Evolutionary conservation across 768 basidiomycete genomes (phyloP).

Genomic region (Sarcodon sp.): DNA sequence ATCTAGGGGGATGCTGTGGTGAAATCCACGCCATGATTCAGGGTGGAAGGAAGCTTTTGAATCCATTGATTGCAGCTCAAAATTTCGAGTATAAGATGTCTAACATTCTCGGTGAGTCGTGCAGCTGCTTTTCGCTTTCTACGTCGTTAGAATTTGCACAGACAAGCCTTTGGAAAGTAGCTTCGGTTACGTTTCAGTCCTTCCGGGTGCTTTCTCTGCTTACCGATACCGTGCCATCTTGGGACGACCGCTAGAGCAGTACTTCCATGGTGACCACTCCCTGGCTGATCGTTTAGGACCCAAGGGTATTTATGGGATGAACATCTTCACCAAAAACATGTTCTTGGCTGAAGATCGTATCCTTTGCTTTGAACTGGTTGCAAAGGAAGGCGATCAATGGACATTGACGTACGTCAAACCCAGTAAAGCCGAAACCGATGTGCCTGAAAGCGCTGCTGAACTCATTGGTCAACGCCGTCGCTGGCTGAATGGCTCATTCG

Average conservation of each 20-base stretch:
- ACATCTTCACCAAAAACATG: slow-evolving; percentile 94
- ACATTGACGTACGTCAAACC: slow-evolving; percentile 89
- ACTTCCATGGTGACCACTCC: slow-evolving; percentile 82
- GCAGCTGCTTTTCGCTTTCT: not conserved
- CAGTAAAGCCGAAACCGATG: slow-evolving; percentile 92
- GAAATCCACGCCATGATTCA: slow-evolving; percentile 97
- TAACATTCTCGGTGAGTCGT: slow-evolving; percentile 67
- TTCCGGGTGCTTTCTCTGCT: slow-evolving; percentile 94
- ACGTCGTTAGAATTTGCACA: slow-evolving; percentile 14
- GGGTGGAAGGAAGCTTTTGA: slow-evolving; percentile 82
- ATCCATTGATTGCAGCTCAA: slow-evolving; percentile 88
- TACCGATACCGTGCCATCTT: slow-evolving; percentile 91
- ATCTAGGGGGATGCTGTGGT: slow-evolving; percentile 83
- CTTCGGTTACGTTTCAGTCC: slow-evolving; percentile 91
- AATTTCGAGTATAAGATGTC: slow-evolving; percentile 99
- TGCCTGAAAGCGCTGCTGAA: slow-evolving; percentile 87
- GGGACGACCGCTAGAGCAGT: slow-evolving; percentile 77
- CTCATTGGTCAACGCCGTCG: slow-evolving; percentile 91
- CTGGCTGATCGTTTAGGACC: slow-evolving; percentile 84
- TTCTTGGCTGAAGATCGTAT: slow-evolving; percentile 92
- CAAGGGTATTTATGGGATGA: slow-evolving; percentile 95
- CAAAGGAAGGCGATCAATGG: slow-evolving; percentile 82
- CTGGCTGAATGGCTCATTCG: slow-evolving; percentile 95
- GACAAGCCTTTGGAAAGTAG: slow-evolving; percentile 93
- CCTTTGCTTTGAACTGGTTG: slow-evolving; percentile 92